Conservation (phyloP, 345 rosid species). For the Isatis tinctoria region DNA sequence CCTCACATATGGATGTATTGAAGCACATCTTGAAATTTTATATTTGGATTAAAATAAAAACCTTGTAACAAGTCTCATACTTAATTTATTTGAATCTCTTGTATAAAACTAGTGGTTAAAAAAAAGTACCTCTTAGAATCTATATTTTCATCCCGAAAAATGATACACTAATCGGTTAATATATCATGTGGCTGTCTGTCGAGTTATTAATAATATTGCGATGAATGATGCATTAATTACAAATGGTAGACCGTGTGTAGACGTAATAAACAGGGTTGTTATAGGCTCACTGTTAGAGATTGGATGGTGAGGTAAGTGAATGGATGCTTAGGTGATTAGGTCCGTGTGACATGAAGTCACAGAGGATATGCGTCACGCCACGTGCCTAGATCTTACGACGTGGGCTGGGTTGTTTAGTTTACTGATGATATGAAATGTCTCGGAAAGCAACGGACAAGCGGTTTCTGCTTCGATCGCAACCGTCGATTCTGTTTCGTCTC, state of each 20-base stretch:
- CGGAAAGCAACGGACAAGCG: not conserved
- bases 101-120: not conserved
- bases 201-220: not conserved
- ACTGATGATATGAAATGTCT: not conserved
- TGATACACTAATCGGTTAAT: not conserved
- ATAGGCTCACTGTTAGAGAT: slow-evolving; percentile 25
- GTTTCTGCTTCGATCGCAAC: slow-evolving; percentile 7
- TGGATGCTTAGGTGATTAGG: slow-evolving; percentile 26
- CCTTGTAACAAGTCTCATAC: not conserved
- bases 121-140: not conserved
- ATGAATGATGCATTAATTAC: slow-evolving; percentile 3
- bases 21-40: not conserved
- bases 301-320: slow-evolving; percentile 18
- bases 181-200: not conserved
- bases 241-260: slow-evolving; percentile 2
- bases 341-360: slow-evolving; percentile 25
- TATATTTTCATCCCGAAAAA: not conserved
- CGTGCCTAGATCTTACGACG: slow-evolving; percentile 18
- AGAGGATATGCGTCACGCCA: slow-evolving; percentile 3
- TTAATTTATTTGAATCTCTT: not conserved
- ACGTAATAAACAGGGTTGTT: not conserved
- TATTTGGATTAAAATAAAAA: not conserved
- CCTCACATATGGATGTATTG: not conserved
- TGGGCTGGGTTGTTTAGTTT: slow-evolving; percentile 10
- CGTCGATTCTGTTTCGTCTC: slow-evolving; percentile 12